Percentiles rank a stretch among this genome's conserved stretches.
These are phyloP conservation scores for Adansonia digitata DNA, from an alignment of 345 rosid species.

Conservation along the genomic window DNA sequence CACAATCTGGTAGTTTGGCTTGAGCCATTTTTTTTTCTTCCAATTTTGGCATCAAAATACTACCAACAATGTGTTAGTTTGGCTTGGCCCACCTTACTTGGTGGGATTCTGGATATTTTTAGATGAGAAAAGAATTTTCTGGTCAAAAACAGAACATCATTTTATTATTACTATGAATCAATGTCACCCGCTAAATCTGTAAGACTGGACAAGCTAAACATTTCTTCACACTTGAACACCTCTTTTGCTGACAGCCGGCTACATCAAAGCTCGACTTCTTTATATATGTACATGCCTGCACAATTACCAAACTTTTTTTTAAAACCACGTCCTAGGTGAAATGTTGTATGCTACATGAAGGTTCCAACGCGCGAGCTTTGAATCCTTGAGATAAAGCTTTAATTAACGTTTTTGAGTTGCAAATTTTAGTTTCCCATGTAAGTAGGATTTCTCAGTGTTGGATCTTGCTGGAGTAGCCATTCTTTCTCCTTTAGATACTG, in stretches of 20 bases:
- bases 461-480: constrained; percentile 54
- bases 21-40: too few species aligned
- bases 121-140: neutral
- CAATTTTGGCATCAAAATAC: too few species aligned
- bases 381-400: neutral
- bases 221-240: neutral
- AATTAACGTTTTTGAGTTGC: neutral
- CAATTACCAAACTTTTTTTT: neutral
- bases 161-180: neutral
- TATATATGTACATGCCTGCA: neutral
- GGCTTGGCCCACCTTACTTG: too few species aligned
- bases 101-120: too few species aligned
- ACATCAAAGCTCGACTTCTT: neutral
- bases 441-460: constrained; percentile 43
- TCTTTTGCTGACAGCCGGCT: neutral
- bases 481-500: constrained; percentile 75
- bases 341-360: neutral
- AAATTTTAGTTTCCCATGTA: constrained; percentile 42
- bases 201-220: neutral
- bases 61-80: too few species aligned
- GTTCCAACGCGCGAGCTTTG: neutral
- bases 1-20: too few species aligned
- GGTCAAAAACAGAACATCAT: neutral
- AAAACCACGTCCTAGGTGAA: neutral
- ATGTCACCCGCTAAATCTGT: neutral